phyloP scores from a whole-genome alignment of 2,329 filamentous ascomycete species.

The Elsinoe perseae region DNA sequence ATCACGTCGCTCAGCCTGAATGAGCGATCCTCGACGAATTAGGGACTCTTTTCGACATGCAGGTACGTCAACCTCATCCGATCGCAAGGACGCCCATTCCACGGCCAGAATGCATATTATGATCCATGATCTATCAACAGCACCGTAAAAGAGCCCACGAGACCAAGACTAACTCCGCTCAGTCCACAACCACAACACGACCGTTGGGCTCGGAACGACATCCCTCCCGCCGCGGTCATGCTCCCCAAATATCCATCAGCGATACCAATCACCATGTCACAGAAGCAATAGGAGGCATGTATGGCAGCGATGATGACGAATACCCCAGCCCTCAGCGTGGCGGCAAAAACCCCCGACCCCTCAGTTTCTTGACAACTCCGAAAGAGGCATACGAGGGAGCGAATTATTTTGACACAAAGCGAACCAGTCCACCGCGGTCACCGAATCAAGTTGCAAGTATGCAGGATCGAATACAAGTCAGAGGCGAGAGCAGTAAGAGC shows the following conservation, averaged over 20 bases:
- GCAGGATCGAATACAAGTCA: constrained; percentile 14
- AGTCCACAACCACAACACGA: constrained; percentile 14
- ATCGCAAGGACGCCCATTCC: not conserved
- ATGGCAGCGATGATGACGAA: constrained; percentile 53
- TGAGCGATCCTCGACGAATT: not conserved
- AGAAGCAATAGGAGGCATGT: constrained; percentile 84
- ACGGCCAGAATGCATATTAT: not conserved
- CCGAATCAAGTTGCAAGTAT: constrained; percentile 25
- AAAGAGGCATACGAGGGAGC: constrained; percentile 38
- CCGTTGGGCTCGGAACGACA: constrained; percentile 13
- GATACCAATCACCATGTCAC: constrained; percentile 92
- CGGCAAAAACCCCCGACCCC: constrained; percentile 54
- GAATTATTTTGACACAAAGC: constrained; percentile 23
- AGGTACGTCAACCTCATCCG: constrained; percentile 8
- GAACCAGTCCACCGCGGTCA: constrained; percentile 21
- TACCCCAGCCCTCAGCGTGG: constrained; percentile 28
- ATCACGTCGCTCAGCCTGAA: constrained; percentile 11
- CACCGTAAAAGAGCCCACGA: not conserved
- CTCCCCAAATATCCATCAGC: constrained; percentile 61
- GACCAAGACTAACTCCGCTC: constrained; percentile 9
- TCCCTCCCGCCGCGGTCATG: constrained; percentile 46
- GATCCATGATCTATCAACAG: not conserved
- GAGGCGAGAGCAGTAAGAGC: constrained; percentile 17
- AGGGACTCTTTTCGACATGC: constrained; percentile 2
- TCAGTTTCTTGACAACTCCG: constrained; percentile 64